Percentiles rank a stretch among this genome's conserved stretches.
Conservation (phyloP, 331 rosid genomes). For the Rosa hybrid region DNA sequence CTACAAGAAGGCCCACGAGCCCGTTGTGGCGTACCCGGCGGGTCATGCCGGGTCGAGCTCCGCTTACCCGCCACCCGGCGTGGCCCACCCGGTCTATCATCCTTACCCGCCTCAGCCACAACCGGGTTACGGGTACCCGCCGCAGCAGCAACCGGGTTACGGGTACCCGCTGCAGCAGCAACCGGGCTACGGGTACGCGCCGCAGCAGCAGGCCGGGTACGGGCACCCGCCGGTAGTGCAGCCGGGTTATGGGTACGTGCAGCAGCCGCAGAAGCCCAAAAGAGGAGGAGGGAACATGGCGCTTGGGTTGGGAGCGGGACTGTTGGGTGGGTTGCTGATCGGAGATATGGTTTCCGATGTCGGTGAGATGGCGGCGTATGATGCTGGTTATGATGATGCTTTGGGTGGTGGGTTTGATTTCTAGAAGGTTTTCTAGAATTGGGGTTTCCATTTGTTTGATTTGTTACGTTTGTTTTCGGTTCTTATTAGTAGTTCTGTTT, state of each 20-base stretch:
- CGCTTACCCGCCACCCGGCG: conserved; percentile 18
- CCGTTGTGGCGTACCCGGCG: conserved; percentile 42
- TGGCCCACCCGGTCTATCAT: conserved; percentile 18
- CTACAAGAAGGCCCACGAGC: conserved; percentile 20
- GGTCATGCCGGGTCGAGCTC: conserved; percentile 8
- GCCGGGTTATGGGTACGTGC: conserved; percentile 44
- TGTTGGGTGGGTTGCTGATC: conserved; percentile 54
- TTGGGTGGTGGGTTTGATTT: conserved; percentile 48
- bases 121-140: conserved; percentile 30
- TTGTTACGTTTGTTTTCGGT: neutral
- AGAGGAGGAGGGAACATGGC: conserved; percentile 37
- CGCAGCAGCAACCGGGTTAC: conserved; percentile 27
- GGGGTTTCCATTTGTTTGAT: neutral
- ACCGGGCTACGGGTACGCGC: conserved; percentile 25
- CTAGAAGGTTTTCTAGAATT: neutral
- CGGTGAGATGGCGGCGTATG: conserved; percentile 23
- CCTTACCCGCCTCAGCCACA: conserved; percentile 38
- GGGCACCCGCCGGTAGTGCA: conserved; percentile 25
- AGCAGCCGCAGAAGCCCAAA: conserved; percentile 41
- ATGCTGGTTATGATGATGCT: conserved; percentile 30
- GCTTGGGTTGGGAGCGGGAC: conserved; percentile 55
- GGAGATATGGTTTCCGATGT: conserved; percentile 53
- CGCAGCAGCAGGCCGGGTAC: conserved; percentile 28
- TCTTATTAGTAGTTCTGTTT: neutral
- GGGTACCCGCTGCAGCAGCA: conserved; percentile 21